These are phyloP conservation scores for Fraxinus quadrangulata DNA, from an alignment of 257 asterid genomes.

Conservation along the genomic window DNA sequence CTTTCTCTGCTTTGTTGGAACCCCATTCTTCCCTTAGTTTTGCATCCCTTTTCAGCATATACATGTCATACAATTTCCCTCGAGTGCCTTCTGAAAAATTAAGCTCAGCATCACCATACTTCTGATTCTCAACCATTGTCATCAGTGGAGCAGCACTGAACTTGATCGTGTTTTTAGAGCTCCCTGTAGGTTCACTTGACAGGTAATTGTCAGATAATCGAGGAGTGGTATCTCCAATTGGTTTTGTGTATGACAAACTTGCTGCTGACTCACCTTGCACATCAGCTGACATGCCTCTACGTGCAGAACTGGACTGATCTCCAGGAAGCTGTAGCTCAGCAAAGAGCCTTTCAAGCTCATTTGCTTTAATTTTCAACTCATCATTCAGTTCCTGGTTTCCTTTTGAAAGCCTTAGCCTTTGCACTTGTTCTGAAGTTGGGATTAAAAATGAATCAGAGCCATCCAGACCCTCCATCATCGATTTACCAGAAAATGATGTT, in stretches of 20 bases:
- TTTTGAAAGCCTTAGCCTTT: conserved; percentile 65
- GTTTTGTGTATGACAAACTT: conserved; percentile 39
- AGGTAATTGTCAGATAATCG: conserved; percentile 34
- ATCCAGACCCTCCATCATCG: conserved; percentile 44
- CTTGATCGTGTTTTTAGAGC: conserved; percentile 45
- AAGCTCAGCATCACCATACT: conserved; percentile 49
- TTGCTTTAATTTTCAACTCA: conserved; percentile 85
- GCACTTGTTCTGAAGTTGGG: conserved; percentile 59
- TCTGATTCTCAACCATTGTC: conserved; percentile 44
- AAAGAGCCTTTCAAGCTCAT: conserved; percentile 89
- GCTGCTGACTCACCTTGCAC: conserved; percentile 41
- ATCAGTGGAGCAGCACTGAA: conserved; percentile 28
- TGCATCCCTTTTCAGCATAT: conserved; percentile 85
- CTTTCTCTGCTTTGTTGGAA: conserved; percentile 76
- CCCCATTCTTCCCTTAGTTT: conserved; percentile 91
- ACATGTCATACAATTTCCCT: conserved; percentile 70
- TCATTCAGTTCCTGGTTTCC: conserved; percentile 84
- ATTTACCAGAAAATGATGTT: conserved; percentile 37
- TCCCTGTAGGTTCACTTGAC: conserved; percentile 44
- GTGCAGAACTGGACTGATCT: conserved; percentile 57
- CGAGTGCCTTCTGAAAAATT: conserved; percentile 68
- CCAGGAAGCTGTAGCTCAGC: conserved; percentile 77
- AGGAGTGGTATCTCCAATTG: conserved; percentile 40
- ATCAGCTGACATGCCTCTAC: conserved; percentile 50
- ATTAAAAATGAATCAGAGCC: conserved; percentile 49